phyloP scores from a whole-genome alignment of 2,329 filamentous ascomycete genomes.

The Fulvia fulva region DNA sequence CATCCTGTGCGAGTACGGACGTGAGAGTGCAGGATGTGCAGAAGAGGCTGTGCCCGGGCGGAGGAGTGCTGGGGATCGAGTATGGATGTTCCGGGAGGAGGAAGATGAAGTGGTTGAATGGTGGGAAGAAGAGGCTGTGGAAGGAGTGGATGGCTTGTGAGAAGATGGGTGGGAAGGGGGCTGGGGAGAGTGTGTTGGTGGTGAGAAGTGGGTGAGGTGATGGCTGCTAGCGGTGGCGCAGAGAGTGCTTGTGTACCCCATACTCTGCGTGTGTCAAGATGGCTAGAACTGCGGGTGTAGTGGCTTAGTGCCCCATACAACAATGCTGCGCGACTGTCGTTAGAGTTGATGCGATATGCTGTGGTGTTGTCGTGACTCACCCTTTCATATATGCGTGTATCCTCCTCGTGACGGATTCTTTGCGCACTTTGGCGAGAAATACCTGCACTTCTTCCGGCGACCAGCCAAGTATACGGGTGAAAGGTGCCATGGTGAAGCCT shows the following conservation, averaged over 20 bases:
- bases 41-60: neutral
- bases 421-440: constrained; percentile 42
- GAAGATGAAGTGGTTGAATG: neutral
- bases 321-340: neutral
- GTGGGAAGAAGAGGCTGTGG: neutral
- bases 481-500: constrained; percentile 42
- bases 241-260: neutral
- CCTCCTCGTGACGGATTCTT: constrained; percentile 30
- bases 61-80: neutral
- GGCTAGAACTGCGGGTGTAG: neutral
- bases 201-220: neutral
- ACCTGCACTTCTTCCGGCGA: constrained; percentile 43
- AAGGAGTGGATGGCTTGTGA: neutral
- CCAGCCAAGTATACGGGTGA: constrained; percentile 43
- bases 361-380: no score
- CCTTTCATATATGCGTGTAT: constrained; percentile 23
- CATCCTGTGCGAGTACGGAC: neutral
- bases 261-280: no score
- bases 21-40: neutral
- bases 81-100: neutral
- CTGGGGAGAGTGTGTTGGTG: neutral
- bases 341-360: neutral
- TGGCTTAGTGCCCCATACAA: constrained; percentile 13
- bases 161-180: neutral
- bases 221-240: neutral